phyloP scores from a whole-genome alignment of 2,329 filamentous ascomycete genomes.

The Pseudopyricularia javanii region DNA sequence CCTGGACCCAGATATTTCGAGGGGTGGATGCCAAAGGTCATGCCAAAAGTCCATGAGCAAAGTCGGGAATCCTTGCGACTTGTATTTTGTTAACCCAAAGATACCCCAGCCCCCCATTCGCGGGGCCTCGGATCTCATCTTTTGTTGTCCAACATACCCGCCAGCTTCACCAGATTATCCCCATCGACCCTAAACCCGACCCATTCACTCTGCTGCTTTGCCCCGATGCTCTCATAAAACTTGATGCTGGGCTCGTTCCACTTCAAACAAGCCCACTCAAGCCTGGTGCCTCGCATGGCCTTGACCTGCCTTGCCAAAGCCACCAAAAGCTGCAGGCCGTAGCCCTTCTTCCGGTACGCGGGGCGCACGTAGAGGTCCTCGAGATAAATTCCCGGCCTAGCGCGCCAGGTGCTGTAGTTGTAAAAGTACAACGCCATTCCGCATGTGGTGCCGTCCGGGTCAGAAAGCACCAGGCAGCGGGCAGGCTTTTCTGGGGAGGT shows the following conservation, averaged over 20 bases:
- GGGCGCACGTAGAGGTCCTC: slow-evolving; percentile 83
- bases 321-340: slow-evolving; percentile 63
- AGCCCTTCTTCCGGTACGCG: slow-evolving; percentile 60
- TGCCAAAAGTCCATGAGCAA: background rate
- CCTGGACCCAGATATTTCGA: background rate
- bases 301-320: slow-evolving; percentile 70
- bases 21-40: background rate
- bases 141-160: slow-evolving; percentile 24
- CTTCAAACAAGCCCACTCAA: slow-evolving; percentile 87
- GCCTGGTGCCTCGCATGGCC: slow-evolving; percentile 56
- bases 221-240: slow-evolving; percentile 69
- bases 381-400: slow-evolving; percentile 79
- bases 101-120: background rate
- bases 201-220: slow-evolving; percentile 57
- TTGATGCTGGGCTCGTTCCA: slow-evolving; percentile 87
- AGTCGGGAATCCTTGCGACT: no score
- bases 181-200: slow-evolving; percentile 64
- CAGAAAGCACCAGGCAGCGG: slow-evolving; percentile 59
- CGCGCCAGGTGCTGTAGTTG: slow-evolving; percentile 90
- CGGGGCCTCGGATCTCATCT: background rate
- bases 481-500: slow-evolving; percentile 50
- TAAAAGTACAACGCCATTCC: slow-evolving; percentile 89
- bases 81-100: no score
- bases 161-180: slow-evolving; percentile 49
- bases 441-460: slow-evolving; percentile 34